Percentiles rank a stretch among this genome's conserved stretches.
phyloP scores from a whole-genome alignment of 2,329 filamentous ascomycete genomes.

The Paraconiothyrium brasiliense region DNA sequence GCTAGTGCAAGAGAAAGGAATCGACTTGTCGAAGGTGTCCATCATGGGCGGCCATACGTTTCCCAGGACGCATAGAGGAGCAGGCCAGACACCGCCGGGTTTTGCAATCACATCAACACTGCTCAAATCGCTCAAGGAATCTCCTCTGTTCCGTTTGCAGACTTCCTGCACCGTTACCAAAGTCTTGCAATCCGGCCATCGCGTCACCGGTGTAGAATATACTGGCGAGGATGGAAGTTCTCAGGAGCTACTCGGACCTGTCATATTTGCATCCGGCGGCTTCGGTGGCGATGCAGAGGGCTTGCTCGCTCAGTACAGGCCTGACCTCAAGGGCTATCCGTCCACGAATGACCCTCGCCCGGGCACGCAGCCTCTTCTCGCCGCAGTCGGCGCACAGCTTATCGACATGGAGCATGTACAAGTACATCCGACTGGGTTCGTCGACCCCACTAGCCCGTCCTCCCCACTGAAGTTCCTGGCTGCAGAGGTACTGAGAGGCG shows the following conservation, averaged over 20 bases:
- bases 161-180: slow-evolving; percentile 64
- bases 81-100: slow-evolving; percentile 65
- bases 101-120: slow-evolving; percentile 66
- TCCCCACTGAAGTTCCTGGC: slow-evolving; percentile 69
- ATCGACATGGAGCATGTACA: slow-evolving; percentile 65
- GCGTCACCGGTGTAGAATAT: slow-evolving; percentile 65
- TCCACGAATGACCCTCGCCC: slow-evolving; percentile 70
- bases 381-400: slow-evolving; percentile 51
- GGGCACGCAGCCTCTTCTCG: slow-evolving; percentile 60
- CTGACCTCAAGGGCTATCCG: slow-evolving; percentile 67
- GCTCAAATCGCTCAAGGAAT: slow-evolving; percentile 60
- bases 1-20: slow-evolving; percentile 65
- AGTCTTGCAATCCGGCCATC: slow-evolving; percentile 51
- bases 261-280: slow-evolving; percentile 69
- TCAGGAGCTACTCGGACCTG: slow-evolving; percentile 60
- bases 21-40: slow-evolving; percentile 68
- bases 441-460: slow-evolving; percentile 61
- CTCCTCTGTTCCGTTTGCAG: slow-evolving; percentile 61
- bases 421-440: slow-evolving; percentile 71
- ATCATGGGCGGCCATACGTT: slow-evolving; percentile 68
- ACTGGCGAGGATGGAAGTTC: slow-evolving; percentile 41
- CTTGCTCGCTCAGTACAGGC: slow-evolving; percentile 64
- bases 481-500: slow-evolving; percentile 69
- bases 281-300: slow-evolving; percentile 70
- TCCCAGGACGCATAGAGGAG: slow-evolving; percentile 67